Conservation (phyloP, 1,284 basidiomycete species). For the Trichosporon sp. region DNA sequence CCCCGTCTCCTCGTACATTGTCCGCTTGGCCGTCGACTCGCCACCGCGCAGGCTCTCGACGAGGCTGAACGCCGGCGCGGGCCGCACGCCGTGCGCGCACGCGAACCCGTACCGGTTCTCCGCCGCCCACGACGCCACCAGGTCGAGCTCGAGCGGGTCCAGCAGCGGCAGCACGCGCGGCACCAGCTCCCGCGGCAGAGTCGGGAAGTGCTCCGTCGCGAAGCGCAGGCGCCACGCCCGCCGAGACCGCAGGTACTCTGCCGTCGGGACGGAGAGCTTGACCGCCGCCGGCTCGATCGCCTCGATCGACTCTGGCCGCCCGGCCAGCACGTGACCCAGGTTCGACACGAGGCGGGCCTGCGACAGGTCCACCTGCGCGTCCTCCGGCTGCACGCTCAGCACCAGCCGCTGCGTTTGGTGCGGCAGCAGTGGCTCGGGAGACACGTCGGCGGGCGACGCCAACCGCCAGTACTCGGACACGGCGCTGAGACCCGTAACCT, state of each 20-base stretch:
- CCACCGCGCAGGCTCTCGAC: conserved; percentile 58
- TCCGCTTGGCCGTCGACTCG: conserved; percentile 61
- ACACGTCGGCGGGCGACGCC: background rate
- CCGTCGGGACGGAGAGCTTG: background rate
- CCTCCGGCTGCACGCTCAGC: conserved; percentile 10
- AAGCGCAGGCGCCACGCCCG: conserved; percentile 39
- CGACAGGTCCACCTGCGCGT: conserved; percentile 15
- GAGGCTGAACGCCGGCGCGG: conserved; percentile 62
- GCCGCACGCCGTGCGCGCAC: conserved; percentile 57
- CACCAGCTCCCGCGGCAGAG: conserved; percentile 58
- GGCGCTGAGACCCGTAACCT: background rate
- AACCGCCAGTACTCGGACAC: conserved; percentile 15
- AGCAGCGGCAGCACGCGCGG: conserved; percentile 70
- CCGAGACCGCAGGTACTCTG: conserved; percentile 26
- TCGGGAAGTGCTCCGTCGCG: conserved; percentile 55
- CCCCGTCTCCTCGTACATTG: conserved; percentile 83
- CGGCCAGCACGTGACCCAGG: conserved; percentile 30
- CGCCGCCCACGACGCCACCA: conserved; percentile 69
- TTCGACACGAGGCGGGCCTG: conserved; percentile 27
- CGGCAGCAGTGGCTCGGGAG: conserved; percentile 19
- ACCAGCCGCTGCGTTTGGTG: conserved; percentile 32
- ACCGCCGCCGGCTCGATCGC: conserved; percentile 10
- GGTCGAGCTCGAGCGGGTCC: conserved; percentile 65
- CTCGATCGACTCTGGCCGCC: conserved; percentile 15
- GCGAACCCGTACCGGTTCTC: conserved; percentile 59